Evolutionary conservation across 306 rosid genomes (phyloP).

Genomic region (Fragaria vesca): DNA sequence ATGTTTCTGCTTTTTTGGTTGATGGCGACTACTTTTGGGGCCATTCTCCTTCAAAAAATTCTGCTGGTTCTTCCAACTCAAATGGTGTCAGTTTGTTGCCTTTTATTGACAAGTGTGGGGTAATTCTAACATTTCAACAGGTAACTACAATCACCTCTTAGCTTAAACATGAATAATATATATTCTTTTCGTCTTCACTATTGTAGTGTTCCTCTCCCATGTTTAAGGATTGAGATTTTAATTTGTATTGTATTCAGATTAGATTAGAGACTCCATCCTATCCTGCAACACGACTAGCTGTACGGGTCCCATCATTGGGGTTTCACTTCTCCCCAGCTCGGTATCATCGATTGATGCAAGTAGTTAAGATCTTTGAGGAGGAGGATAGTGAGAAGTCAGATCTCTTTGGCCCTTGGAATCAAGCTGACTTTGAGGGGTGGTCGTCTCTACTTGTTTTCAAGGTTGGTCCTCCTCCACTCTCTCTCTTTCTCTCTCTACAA

Average conservation of each 20-base stretch:
- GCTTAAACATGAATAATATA: neutral
- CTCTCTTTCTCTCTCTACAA: slow-evolving; percentile 14
- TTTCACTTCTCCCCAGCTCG: slow-evolving; percentile 98
- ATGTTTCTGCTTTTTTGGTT: slow-evolving; percentile 90
- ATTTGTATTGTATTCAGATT: slow-evolving; percentile 49
- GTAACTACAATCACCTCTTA: slow-evolving; percentile 35
- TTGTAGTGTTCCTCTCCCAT: neutral
- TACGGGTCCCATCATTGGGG: slow-evolving; percentile 76
- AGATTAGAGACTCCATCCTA: slow-evolving; percentile 63
- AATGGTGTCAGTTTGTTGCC: slow-evolving; percentile 56
- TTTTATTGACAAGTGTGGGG: slow-evolving; percentile 82
- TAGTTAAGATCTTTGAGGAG: slow-evolving; percentile 73
- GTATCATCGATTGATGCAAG: slow-evolving; percentile 88
- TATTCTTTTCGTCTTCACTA: neutral
- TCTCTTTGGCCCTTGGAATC: slow-evolving; percentile 69
- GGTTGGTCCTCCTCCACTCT: slow-evolving; percentile 35
- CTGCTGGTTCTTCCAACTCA: slow-evolving; percentile 35
- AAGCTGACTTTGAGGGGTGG: slow-evolving; percentile 96
- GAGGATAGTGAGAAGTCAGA: slow-evolving; percentile 59
- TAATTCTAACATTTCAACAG: slow-evolving; percentile 77
- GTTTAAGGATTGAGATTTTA: slow-evolving; percentile 16
- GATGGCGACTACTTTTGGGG: slow-evolving; percentile 92
- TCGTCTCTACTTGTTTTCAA: slow-evolving; percentile 75
- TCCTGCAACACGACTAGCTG: slow-evolving; percentile 81
- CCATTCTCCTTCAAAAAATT: slow-evolving; percentile 39